Percentiles rank a stretch among this genome's conserved stretches.
Evolutionary conservation across 106 monocot genomes (phyloP).

Genomic region (Dendrobium officinale): DNA sequence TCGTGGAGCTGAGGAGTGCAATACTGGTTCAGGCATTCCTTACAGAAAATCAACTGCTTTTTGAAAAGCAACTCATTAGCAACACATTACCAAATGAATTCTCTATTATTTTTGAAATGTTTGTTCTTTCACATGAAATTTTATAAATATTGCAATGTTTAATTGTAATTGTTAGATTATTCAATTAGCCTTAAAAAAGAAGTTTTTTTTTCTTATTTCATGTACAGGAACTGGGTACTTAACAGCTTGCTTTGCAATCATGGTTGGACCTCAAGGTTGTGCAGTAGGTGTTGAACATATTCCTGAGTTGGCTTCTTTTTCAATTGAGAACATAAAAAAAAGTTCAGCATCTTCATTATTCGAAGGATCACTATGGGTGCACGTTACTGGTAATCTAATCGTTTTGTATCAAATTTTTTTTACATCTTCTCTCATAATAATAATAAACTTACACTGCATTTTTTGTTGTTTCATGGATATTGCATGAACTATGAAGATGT

Average conservation of each 20-base stretch:
- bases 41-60: no score
- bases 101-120: background rate
- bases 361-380: constrained; percentile 58
- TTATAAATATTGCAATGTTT: background rate
- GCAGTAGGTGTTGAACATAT: constrained; percentile 87
- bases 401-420: no score
- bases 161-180: background rate
- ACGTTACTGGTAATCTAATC: constrained; percentile 45
- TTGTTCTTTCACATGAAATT: background rate
- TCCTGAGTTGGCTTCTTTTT: constrained; percentile 70
- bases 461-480: no score
- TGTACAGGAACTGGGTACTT: constrained; percentile 82
- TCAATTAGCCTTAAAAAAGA: background rate
- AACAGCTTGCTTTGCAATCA: constrained; percentile 87
- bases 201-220: background rate
- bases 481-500: no score
- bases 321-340: constrained; percentile 69
- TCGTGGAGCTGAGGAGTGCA: no score
- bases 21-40: no score
- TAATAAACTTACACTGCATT: no score
- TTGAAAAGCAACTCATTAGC: no score
- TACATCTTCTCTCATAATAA: no score
- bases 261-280: constrained; percentile 81
- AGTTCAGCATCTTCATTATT: constrained; percentile 64
- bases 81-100: background rate